Conservation (phyloP, 257 asterid species). For the Fraxinus anomala region DNA sequence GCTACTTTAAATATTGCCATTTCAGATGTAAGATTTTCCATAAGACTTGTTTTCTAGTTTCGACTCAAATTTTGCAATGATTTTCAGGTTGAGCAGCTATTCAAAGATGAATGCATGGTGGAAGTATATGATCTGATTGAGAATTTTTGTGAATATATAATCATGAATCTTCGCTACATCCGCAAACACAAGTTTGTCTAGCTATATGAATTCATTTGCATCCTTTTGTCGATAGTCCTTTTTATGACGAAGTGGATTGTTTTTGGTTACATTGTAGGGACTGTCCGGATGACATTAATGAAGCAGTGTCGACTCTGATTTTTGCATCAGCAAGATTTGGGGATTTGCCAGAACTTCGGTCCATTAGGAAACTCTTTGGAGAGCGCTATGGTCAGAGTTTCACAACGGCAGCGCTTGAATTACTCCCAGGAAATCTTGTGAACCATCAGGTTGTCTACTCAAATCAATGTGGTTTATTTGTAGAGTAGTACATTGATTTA, state of each 20-base stretch:
- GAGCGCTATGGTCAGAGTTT: slow-evolving; percentile 65
- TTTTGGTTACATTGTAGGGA: slow-evolving; percentile 42
- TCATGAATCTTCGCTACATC: slow-evolving; percentile 57
- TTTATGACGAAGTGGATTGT: background rate
- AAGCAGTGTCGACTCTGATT: slow-evolving; percentile 69
- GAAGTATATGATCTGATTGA: slow-evolving; percentile 62
- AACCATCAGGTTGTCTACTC: slow-evolving; percentile 50
- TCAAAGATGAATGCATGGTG: slow-evolving; percentile 52
- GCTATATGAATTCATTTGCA: background rate
- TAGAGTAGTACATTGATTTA: background rate
- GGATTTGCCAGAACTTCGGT: slow-evolving; percentile 68
- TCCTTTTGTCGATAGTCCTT: background rate
- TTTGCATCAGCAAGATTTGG: slow-evolving; percentile 83
- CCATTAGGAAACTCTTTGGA: slow-evolving; percentile 57
- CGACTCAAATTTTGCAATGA: no score
- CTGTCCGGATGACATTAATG: slow-evolving; percentile 71
- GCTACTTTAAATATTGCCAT: no score
- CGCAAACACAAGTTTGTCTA: slow-evolving; percentile 54
- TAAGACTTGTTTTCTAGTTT: background rate
- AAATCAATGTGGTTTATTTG: slow-evolving; percentile 11
- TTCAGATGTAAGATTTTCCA: background rate
- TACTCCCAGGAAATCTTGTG: slow-evolving; percentile 69
- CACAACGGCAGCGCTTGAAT: slow-evolving; percentile 50
- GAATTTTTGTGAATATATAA: slow-evolving; percentile 61
- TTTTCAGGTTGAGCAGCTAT: slow-evolving; percentile 72